These are phyloP conservation scores for Myxozyma vanderwaltii DNA, from an alignment of 805 yeast genomes.

Conservation along the genomic window DNA sequence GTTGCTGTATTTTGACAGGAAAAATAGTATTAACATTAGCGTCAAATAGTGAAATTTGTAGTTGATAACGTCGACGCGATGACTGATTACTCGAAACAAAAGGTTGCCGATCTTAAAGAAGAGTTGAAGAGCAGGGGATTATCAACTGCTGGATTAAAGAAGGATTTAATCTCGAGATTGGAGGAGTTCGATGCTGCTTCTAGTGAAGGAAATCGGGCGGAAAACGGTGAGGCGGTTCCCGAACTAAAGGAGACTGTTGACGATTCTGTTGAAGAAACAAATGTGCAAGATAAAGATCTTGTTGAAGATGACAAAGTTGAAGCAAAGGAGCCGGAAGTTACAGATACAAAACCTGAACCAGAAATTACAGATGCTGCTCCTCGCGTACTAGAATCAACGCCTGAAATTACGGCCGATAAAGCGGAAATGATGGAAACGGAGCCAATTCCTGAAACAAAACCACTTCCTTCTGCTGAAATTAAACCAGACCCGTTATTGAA, in stretches of 20 bases:
- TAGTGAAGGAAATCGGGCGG: neutral
- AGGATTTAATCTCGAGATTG: constrained; percentile 68
- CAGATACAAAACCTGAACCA: too few species aligned
- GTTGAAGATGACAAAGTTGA: neutral
- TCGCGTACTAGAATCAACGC: too few species aligned
- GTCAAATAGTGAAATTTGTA: too few species aligned
- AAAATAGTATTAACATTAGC: too few species aligned
- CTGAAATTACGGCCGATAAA: too few species aligned
- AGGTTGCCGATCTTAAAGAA: constrained; percentile 82
- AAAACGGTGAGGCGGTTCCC: neutral
- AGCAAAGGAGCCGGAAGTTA: neutral
- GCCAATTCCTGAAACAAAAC: too few species aligned
- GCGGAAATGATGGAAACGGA: too few species aligned
- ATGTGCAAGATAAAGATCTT: neutral
- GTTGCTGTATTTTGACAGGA: too few species aligned
- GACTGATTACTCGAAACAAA: constrained; percentile 35
- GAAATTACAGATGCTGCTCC: too few species aligned
- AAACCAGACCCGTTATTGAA: too few species aligned
- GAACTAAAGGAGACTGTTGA: neutral
- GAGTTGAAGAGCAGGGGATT: constrained; percentile 67
- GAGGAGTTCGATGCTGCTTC: constrained; percentile 53
- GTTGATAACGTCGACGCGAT: neutral
- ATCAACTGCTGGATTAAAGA: constrained; percentile 74
- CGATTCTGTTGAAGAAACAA: neutral
- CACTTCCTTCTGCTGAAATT: too few species aligned